A percentile compares a stretch with the other conserved stretches of the same genome.
phyloP scores from a whole-genome alignment of 768 basidiomycete genomes.

The Amanita fuliginea region DNA sequence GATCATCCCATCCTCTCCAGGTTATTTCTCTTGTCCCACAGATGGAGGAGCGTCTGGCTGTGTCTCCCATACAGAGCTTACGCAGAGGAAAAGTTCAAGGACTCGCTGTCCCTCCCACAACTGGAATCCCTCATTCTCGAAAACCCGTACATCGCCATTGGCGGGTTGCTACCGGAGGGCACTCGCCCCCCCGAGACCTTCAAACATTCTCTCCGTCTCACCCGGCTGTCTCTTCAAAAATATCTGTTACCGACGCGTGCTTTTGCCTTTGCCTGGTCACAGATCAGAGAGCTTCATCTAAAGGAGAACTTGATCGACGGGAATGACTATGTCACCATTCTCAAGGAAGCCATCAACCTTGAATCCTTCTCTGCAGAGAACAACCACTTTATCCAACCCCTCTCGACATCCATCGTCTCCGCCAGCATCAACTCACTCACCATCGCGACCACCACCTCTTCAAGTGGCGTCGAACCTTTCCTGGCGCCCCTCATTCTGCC shows the following conservation, averaged over 20 bases:
- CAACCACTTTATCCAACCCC: background rate
- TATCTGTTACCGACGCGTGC: background rate
- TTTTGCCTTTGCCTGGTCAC: constrained; percentile 3
- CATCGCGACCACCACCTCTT: background rate
- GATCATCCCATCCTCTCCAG: background rate
- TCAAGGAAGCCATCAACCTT: background rate
- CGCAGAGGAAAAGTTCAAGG: background rate
- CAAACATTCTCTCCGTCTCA: background rate
- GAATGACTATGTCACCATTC: background rate
- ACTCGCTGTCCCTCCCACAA: background rate
- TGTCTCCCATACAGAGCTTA: background rate
- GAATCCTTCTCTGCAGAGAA: background rate
- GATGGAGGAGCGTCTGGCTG: background rate
- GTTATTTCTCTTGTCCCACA: background rate
- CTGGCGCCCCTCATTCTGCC: background rate
- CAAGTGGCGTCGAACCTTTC: background rate
- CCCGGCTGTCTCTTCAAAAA: background rate
- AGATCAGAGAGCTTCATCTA: background rate
- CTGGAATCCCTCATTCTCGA: constrained; percentile 3
- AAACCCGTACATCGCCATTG: background rate
- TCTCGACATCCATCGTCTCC: background rate
- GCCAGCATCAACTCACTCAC: constrained; percentile 1
- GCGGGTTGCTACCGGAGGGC: background rate
- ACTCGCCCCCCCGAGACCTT: background rate
- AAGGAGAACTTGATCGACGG: constrained; percentile 1